Conservation (phyloP, 2,329 filamentous ascomycete genomes). For the Calonectria multiphialidica region DNA sequence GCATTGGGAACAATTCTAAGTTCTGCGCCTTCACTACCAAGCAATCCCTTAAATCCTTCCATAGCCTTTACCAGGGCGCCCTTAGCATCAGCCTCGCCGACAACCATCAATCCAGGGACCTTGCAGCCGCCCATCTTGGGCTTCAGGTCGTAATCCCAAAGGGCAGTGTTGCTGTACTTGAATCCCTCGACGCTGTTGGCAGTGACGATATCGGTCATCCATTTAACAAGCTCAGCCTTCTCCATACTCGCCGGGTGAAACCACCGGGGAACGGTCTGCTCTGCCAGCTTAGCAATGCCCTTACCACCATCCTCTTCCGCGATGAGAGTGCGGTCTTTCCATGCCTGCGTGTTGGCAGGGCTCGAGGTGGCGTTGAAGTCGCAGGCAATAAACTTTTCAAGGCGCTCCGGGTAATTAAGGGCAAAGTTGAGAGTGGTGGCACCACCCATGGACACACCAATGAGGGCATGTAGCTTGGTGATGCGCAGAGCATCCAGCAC, state of each 20-base stretch:
- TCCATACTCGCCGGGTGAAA: slow-evolving; percentile 71
- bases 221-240: slow-evolving; percentile 61
- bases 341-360: slow-evolving; percentile 80
- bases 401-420: slow-evolving; percentile 71
- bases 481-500: slow-evolving; percentile 79
- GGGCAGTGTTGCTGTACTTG: slow-evolving; percentile 73
- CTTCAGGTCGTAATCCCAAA: slow-evolving; percentile 79
- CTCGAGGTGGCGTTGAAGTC: slow-evolving; percentile 84
- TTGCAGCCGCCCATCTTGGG: slow-evolving; percentile 64
- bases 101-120: slow-evolving; percentile 76
- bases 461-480: slow-evolving; percentile 71
- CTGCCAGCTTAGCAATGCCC: slow-evolving; percentile 76
- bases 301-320: slow-evolving; percentile 68
- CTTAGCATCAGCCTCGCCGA: slow-evolving; percentile 78
- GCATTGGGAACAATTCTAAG: slow-evolving; percentile 76
- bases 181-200: slow-evolving; percentile 79
- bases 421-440: slow-evolving; percentile 82
- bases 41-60: slow-evolving; percentile 74
- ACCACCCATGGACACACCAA: slow-evolving; percentile 87
- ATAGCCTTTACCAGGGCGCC: slow-evolving; percentile 82
- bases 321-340: slow-evolving; percentile 80
- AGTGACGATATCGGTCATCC: slow-evolving; percentile 77
- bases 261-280: slow-evolving; percentile 81
- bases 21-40: slow-evolving; percentile 67
- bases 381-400: slow-evolving; percentile 76